phyloP scores from a whole-genome alignment of 225 moss, liverwort and hornwort genomes.

The Straminergon stramineum region DNA sequence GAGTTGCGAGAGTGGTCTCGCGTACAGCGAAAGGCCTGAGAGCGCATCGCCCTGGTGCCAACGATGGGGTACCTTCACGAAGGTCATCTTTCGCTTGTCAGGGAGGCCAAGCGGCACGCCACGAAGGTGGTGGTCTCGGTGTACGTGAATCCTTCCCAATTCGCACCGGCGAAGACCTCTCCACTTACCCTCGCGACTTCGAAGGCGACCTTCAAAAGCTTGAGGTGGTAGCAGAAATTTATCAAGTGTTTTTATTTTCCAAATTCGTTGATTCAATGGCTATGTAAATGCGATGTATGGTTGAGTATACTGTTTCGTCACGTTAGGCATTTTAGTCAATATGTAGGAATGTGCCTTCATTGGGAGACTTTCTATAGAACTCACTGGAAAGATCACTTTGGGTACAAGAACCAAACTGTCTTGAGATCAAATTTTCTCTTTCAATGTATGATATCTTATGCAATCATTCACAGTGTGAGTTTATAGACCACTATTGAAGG shows the following conservation, averaged over 20 bases:
- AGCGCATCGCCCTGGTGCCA: constrained; percentile 66
- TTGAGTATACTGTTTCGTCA: neutral
- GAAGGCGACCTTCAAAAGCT: constrained; percentile 74
- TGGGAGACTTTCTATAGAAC: neutral
- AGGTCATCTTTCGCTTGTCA: constrained; percentile 75
- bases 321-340: neutral
- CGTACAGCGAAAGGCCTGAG: constrained; percentile 42
- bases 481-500: neutral
- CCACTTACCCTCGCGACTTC: constrained; percentile 69
- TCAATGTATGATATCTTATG: neutral
- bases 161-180: constrained; percentile 81
- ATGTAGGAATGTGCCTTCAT: neutral
- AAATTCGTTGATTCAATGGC: neutral
- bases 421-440: neutral
- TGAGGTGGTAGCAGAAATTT: constrained; percentile 20
- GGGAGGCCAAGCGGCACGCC: constrained; percentile 52
- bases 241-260: neutral
- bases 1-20: constrained; percentile 78
- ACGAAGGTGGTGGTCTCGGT: constrained; percentile 80
- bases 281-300: neutral
- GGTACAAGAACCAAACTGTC: neutral
- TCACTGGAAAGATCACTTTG: neutral
- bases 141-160: constrained; percentile 90
- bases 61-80: constrained; percentile 90
- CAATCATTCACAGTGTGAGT: neutral